Evolutionary conservation across 768 basidiomycete species (phyloP).

Genomic region (Russula foetens): DNA sequence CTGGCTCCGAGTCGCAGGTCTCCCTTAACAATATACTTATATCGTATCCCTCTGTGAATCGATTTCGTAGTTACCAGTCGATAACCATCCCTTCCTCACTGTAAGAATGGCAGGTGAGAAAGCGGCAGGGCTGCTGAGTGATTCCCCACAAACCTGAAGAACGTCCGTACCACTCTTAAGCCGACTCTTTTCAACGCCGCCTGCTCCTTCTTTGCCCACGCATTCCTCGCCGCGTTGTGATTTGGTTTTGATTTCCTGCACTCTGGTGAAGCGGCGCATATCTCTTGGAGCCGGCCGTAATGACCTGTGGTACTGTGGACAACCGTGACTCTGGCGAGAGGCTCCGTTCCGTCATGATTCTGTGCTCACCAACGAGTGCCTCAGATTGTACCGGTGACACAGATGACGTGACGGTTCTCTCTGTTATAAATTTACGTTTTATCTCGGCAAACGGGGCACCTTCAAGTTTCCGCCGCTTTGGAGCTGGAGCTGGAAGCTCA

Average conservation of each 20-base stretch:
- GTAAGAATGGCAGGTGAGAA: not conserved
- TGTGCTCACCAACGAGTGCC: constrained; percentile 3
- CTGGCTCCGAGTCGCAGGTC: not conserved
- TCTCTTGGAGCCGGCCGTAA: constrained; percentile 13
- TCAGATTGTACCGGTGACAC: not conserved
- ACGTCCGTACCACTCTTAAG: constrained; percentile 8
- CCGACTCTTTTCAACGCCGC: constrained; percentile 7
- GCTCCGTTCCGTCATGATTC: constrained; percentile 14
- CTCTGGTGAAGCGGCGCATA: constrained; percentile 12
- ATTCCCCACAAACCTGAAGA: constrained; percentile 14
- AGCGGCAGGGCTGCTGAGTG: not conserved
- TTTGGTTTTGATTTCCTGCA: constrained; percentile 8
- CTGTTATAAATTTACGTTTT: not conserved
- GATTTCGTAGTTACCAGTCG: constrained; percentile 12
- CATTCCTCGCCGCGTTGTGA: constrained; percentile 2
- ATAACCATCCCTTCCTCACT: constrained; percentile 22
- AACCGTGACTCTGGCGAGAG: constrained; percentile 14
- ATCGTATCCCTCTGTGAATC: not conserved
- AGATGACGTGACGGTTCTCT: not conserved
- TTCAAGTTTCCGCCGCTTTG: constrained; percentile 4
- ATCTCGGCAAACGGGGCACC: not conserved
- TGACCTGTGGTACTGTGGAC: not conserved
- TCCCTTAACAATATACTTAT: not conserved
- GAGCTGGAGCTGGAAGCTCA: not conserved
- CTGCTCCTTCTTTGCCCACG: constrained; percentile 13